These are phyloP conservation scores for Monosporascus sp. DNA, from an alignment of 2,329 filamentous ascomycete genomes.

Conservation along the genomic window DNA sequence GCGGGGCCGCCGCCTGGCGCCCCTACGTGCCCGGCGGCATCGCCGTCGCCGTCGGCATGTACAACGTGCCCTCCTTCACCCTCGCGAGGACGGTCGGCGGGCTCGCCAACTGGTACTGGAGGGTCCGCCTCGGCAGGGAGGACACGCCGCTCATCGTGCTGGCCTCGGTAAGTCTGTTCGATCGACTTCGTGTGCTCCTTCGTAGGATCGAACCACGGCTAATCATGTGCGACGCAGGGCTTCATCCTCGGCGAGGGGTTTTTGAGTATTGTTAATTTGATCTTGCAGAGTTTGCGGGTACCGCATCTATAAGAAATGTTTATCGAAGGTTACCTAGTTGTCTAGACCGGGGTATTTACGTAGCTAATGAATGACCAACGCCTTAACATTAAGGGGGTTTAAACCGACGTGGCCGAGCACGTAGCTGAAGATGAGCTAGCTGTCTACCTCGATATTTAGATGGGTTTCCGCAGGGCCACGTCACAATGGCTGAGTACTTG, in stretches of 20 bases:
- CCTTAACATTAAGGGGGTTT: too few relatives aligned
- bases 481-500: too few relatives aligned
- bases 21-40: slow-evolving; percentile 84
- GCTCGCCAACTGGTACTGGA: slow-evolving; percentile 71
- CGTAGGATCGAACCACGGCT: not conserved
- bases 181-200: not conserved
- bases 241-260: slow-evolving; percentile 91
- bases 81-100: slow-evolving; percentile 82
- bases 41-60: slow-evolving; percentile 95
- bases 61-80: slow-evolving; percentile 95
- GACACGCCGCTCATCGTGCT: slow-evolving; percentile 84
- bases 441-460: too few relatives aligned
- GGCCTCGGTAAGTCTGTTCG: slow-evolving; percentile 53
- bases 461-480: too few relatives aligned
- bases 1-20: slow-evolving; percentile 54
- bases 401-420: not conserved
- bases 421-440: not conserved
- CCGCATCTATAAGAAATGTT: slow-evolving; percentile 56
- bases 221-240: slow-evolving; percentile 42
- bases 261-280: slow-evolving; percentile 83
- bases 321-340: too few relatives aligned
- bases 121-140: slow-evolving; percentile 41
- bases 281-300: slow-evolving; percentile 70
- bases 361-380: too few relatives aligned
- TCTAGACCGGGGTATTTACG: too few relatives aligned